Evolutionary conservation across 257 asterid genomes (phyloP).

Genomic region (Capsicum chinense): DNA sequence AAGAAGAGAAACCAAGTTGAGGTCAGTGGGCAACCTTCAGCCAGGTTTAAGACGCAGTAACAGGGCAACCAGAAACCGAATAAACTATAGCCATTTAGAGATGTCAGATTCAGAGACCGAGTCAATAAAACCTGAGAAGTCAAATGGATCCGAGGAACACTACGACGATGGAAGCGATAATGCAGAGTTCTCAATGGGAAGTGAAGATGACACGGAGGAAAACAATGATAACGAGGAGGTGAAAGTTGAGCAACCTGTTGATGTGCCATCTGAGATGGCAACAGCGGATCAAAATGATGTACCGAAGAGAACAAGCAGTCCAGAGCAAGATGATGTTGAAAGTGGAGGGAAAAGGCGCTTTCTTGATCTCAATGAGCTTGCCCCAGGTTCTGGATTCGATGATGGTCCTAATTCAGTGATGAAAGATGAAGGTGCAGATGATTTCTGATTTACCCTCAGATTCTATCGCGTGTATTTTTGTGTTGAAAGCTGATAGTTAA

Average conservation of each 20-base stretch:
- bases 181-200: conserved; percentile 53
- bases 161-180: conserved; percentile 45
- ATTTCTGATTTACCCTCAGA: conserved; percentile 42
- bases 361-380: conserved; percentile 92
- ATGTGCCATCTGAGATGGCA: conserved; percentile 47
- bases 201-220: conserved; percentile 58
- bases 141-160: conserved; percentile 48
- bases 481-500: conserved; percentile 46
- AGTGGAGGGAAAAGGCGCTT: conserved; percentile 60
- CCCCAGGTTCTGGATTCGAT: conserved; percentile 86
- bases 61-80: conserved; percentile 78
- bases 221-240: conserved; percentile 46
- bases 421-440: conserved; percentile 56
- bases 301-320: conserved; percentile 44
- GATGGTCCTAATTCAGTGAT: conserved; percentile 61
- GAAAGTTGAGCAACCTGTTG: conserved; percentile 40
- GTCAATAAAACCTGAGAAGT: conserved; percentile 54
- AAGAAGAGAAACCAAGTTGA: conserved; percentile 69
- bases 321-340: conserved; percentile 51
- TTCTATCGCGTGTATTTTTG: conserved; percentile 34
- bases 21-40: conserved; percentile 65
- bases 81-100: conserved; percentile 72
- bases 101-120: conserved; percentile 83
- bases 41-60: conserved; percentile 88
- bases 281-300: conserved; percentile 41